Base-by-base conservation (phyloP, 2,329 filamentous ascomycete genomes). In the Didymosphaeria variabile region DNA sequence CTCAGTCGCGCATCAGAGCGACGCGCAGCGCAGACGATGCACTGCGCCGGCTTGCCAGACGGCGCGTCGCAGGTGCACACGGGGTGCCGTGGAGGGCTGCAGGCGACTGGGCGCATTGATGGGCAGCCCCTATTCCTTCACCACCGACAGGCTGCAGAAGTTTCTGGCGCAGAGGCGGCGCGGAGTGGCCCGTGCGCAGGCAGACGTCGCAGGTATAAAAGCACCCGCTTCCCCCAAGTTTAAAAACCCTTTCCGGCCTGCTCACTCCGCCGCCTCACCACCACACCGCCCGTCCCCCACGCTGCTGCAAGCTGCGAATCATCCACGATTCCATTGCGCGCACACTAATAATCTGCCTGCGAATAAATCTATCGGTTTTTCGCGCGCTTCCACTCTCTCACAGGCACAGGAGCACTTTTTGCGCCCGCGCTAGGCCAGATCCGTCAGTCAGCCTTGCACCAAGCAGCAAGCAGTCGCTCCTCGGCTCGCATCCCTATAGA, bases 321-420 rank as follows among this genome's bases (percentile, higher is more conserved):
- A 56, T 58, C 59, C 21, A 66, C 63, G 72, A 67, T 67, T 62
- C 55, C 55, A 60, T 70, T 75, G 72, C 72, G 72, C 69, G 69
- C 69, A 65, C 69, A 60, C 69, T 75, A 71, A 73, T 72, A 64
- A 64, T 68, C 64, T 65, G 66, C 60, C 61, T 64, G 59, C 60
- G 67, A 70, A 54, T 46, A 5, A 50, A 63, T 57, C 49, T 56
- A 63, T 71, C 67, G 67, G 59, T 56, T 69, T 61, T 13, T 57
- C 60, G 70, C 71, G 66, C 72, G 66, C 62, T 70, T 73, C 52
- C 72, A 61, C 69, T 76, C 73, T 73, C 71, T 72, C 65, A 57
- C 26, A 69, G 67, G 63, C 62, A 62, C 53, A 58, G 58, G 64
- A 59, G 61, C 29, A 42, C 58, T 59, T 67, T 69, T 64, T 65